Conservation (phyloP, 345 rosid genomes). For the Cardiospermum halicacabum region DNA sequence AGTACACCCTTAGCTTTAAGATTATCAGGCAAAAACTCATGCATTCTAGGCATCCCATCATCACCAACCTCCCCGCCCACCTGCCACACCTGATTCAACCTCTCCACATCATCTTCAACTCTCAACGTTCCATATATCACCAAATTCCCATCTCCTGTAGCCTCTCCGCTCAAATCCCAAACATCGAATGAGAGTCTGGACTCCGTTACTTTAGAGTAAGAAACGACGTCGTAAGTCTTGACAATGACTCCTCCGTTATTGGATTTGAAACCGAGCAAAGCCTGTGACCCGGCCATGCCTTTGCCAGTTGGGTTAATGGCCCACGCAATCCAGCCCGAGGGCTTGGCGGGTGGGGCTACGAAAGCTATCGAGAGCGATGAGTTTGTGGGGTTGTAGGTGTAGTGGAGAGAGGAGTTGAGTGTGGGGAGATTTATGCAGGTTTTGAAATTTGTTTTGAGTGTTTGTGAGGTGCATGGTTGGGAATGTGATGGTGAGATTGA, state of each 20-base stretch:
- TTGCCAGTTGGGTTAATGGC: constrained; percentile 58
- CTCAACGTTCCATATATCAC: constrained; percentile 48
- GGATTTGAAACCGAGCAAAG: constrained; percentile 50
- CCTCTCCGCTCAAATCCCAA: constrained; percentile 50
- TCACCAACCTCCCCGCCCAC: constrained; percentile 46
- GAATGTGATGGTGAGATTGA: no score
- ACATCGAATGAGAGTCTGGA: constrained; percentile 42
- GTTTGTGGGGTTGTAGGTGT: constrained; percentile 56
- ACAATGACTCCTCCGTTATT: constrained; percentile 19
- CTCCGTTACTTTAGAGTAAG: constrained; percentile 18
- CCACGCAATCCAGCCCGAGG: constrained; percentile 78
- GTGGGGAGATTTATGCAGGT: constrained; percentile 54
- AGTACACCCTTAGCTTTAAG: constrained; percentile 22
- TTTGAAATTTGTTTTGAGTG: no score
- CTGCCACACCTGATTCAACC: constrained; percentile 84
- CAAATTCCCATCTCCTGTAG: constrained; percentile 23
- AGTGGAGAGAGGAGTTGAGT: constrained; percentile 57
- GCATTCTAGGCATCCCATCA: constrained; percentile 28
- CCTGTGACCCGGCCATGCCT: constrained; percentile 65
- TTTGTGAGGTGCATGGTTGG: no score
- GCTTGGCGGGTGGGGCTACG: constrained; percentile 41
- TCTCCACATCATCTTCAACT: constrained; percentile 41
- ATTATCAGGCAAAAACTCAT: constrained; percentile 23
- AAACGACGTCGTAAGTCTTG: constrained; percentile 48
- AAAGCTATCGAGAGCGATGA: constrained; percentile 75